phyloP scores from a whole-genome alignment of 2,329 filamentous ascomycete genomes.

The Scedosporium boydii region DNA sequence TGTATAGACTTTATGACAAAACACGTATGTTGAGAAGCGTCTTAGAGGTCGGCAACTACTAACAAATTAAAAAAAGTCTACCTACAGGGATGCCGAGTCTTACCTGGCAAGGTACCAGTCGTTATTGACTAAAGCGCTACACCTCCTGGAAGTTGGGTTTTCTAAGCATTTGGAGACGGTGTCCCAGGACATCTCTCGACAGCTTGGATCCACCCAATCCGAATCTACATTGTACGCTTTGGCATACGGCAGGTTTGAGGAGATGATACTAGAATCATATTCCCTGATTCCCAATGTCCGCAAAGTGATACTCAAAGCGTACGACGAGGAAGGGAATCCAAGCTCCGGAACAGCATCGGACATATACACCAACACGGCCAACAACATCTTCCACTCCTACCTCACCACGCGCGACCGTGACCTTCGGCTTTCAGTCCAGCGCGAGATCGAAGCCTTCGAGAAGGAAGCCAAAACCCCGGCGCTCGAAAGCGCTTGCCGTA shows the following conservation, averaged over 20 bases:
- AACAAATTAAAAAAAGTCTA: slow-evolving; percentile 32
- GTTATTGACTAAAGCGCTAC: slow-evolving; percentile 59
- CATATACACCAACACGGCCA: slow-evolving; percentile 43
- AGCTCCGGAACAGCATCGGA: slow-evolving; percentile 33
- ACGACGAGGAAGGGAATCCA: slow-evolving; percentile 40
- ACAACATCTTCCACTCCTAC: slow-evolving; percentile 46
- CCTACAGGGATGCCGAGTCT: slow-evolving; percentile 77
- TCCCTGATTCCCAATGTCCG: slow-evolving; percentile 47
- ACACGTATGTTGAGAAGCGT: slow-evolving; percentile 48
- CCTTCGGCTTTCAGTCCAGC: slow-evolving; percentile 40
- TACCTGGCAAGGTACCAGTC: slow-evolving; percentile 84
- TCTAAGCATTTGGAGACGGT: slow-evolving; percentile 41
- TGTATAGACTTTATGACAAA: slow-evolving; percentile 88
- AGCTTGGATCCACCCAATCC: slow-evolving; percentile 45
- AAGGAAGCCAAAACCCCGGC: slow-evolving; percentile 39
- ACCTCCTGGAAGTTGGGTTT: slow-evolving; percentile 51
- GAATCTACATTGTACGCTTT: slow-evolving; percentile 50
- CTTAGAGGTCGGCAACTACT: background rate
- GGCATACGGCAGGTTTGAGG: slow-evolving; percentile 50
- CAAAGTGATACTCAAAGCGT: slow-evolving; percentile 39
- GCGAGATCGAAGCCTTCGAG: slow-evolving; percentile 44
- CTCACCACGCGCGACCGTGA: slow-evolving; percentile 42
- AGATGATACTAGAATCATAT: slow-evolving; percentile 47
- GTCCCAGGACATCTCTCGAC: slow-evolving; percentile 43
- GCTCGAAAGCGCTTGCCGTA: slow-evolving; percentile 45